phyloP scores from a whole-genome alignment of 2,329 filamentous ascomycete genomes.

The Colletotrichum sp. region DNA sequence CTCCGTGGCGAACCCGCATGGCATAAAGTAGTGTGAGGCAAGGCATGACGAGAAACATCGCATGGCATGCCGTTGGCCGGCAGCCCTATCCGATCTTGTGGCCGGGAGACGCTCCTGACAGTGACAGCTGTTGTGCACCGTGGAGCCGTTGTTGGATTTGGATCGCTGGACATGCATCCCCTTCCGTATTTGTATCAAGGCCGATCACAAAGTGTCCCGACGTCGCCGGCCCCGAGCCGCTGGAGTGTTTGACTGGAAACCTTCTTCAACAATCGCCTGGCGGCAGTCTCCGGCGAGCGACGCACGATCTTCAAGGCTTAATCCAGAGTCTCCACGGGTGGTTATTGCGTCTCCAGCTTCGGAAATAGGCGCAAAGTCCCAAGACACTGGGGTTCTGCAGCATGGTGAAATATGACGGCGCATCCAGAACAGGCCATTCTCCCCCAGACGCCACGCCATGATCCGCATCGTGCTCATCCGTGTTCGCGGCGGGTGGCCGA shows the following conservation, averaged over 20 bases:
- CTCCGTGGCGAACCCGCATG: not conserved
- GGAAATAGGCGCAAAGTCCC: not conserved
- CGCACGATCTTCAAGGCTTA: not conserved
- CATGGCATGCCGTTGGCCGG: not conserved
- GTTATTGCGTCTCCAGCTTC: not conserved
- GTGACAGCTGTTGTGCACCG: not conserved
- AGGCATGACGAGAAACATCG: not conserved
- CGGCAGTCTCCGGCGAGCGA: not conserved
- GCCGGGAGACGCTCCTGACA: not conserved
- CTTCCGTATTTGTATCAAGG: not conserved
- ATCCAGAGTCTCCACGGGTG: not conserved
- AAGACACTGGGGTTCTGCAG: not conserved
- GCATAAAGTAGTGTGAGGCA: not conserved
- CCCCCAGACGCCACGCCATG: conserved; percentile 5
- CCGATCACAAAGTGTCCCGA: not conserved
- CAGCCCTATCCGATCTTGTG: conserved; percentile 1
- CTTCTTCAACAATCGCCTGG: not conserved
- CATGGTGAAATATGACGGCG: conserved; percentile 2
- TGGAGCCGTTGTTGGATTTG: not conserved
- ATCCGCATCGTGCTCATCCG: not conserved
- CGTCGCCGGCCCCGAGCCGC: not conserved
- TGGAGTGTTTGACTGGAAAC: not conserved
- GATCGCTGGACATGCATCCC: not conserved
- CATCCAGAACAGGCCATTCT: conserved; percentile 13
- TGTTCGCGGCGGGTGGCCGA: not conserved